These are phyloP conservation scores for Inga leiocalycina DNA, from an alignment of 306 rosid genomes.

Conservation along the genomic window DNA sequence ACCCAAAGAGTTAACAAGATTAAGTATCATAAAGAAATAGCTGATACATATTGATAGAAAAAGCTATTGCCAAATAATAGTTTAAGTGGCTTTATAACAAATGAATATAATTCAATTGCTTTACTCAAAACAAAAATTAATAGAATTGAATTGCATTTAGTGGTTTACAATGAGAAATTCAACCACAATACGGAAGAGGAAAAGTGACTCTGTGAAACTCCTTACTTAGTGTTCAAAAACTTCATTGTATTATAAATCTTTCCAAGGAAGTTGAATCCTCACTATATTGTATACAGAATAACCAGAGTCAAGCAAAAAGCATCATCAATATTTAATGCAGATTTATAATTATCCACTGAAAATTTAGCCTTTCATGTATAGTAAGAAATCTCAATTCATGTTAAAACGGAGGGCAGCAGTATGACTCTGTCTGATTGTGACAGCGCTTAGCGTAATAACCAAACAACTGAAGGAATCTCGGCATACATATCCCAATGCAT, in stretches of 20 bases:
- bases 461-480: not conserved
- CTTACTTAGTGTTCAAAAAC: not conserved
- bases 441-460: not conserved
- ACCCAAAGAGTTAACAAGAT: not conserved
- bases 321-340: not conserved
- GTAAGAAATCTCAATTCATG: not conserved
- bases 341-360: not conserved
- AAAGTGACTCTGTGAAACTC: not conserved
- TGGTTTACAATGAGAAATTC: not conserved
- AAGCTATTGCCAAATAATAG: not conserved
- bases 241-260: not conserved
- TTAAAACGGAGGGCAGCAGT: not conserved
- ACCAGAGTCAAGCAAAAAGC: not conserved
- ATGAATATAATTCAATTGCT: constrained; percentile 1
- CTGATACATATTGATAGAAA: constrained; percentile 6
- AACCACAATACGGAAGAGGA: constrained; percentile 26
- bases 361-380: not conserved
- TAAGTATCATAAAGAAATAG: not conserved
- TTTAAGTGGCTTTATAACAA: not conserved
- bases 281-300: not conserved
- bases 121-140: not conserved
- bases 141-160: constrained; percentile 2
- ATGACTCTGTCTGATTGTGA: not conserved
- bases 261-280: not conserved
- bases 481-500: not conserved